Percentiles rank a stretch among this genome's conserved stretches.
Evolutionary conservation across 805 yeast species (phyloP).

Genomic region (Wickerhamiella kurtzmanii): DNA sequence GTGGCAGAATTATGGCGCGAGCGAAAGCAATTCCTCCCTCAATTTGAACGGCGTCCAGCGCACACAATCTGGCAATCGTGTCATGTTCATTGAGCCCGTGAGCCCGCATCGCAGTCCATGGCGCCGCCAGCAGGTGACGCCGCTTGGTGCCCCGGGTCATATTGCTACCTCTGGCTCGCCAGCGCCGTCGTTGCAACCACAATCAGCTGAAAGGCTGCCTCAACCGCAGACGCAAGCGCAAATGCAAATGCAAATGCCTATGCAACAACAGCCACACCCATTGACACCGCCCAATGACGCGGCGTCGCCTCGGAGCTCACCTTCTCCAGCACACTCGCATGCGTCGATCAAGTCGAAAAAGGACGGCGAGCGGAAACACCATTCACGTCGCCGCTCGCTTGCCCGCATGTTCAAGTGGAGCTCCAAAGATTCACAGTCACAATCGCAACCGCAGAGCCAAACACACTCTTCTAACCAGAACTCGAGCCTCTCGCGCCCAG

Average conservation of each 20-base stretch:
- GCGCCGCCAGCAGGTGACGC: conserved; percentile 7
- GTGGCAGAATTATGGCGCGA: neutral
- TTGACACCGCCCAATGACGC: neutral
- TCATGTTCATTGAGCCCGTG: conserved; percentile 4
- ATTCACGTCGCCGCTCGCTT: conserved; percentile 18
- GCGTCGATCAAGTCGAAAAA: neutral
- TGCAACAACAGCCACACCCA: neutral
- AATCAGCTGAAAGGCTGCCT: no score
- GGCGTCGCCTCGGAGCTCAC: neutral
- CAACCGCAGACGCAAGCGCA: no score
- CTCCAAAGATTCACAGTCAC: no score
- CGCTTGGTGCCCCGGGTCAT: conserved; percentile 10
- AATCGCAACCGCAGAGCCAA: no score
- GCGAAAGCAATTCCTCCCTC: neutral
- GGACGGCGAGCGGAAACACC: neutral
- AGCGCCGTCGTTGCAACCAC: no score
- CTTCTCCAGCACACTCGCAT: neutral
- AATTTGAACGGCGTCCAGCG: neutral
- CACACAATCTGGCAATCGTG: conserved; percentile 2
- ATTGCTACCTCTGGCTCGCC: neutral
- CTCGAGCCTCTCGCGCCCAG: no score
- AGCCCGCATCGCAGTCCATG: neutral
- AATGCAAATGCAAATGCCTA: no score
- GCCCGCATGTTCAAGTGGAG: conserved; percentile 11
- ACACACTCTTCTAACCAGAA: conserved; percentile 2